Evolutionary conservation across 352 stramenopile genomes (phyloP).

Genomic region (Labyrinthula sp.): DNA sequence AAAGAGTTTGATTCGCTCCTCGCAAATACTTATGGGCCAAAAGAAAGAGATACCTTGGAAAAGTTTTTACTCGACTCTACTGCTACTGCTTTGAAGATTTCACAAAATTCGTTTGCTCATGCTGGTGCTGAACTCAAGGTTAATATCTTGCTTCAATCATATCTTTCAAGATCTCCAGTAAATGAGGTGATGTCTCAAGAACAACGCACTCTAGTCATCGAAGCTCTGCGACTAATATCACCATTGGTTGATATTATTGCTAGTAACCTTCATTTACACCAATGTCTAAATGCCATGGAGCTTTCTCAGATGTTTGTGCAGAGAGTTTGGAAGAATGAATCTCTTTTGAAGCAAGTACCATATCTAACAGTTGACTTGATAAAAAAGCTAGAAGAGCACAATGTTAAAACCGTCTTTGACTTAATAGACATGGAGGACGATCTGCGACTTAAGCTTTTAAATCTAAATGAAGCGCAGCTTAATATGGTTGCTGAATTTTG

Average conservation of each 20-base stretch:
- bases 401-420: constrained; percentile 23
- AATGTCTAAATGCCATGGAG: constrained; percentile 91
- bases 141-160: constrained; percentile 81
- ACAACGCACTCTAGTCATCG: constrained; percentile 61
- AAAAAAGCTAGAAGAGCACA: constrained; percentile 25
- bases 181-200: constrained; percentile 69
- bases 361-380: constrained; percentile 74
- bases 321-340: constrained; percentile 88
- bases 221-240: constrained; percentile 73
- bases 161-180: constrained; percentile 80
- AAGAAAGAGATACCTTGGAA: no score
- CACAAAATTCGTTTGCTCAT: constrained; percentile 42
- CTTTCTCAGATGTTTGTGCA: constrained; percentile 97
- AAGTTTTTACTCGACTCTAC: constrained; percentile 73
- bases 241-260: constrained; percentile 97
- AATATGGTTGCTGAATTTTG: constrained; percentile 94
- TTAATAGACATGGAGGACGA: constrained; percentile 72
- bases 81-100: constrained; percentile 57
- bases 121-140: constrained; percentile 80
- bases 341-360: constrained; percentile 78
- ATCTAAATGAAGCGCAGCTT: constrained; percentile 62
- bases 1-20: constrained; percentile 83
- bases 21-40: constrained; percentile 37
- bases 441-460: constrained; percentile 57
- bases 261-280: constrained; percentile 93